Evolutionary conservation across 2,329 filamentous ascomycete species (phyloP).

Genomic region (Myriangium duriaei): DNA sequence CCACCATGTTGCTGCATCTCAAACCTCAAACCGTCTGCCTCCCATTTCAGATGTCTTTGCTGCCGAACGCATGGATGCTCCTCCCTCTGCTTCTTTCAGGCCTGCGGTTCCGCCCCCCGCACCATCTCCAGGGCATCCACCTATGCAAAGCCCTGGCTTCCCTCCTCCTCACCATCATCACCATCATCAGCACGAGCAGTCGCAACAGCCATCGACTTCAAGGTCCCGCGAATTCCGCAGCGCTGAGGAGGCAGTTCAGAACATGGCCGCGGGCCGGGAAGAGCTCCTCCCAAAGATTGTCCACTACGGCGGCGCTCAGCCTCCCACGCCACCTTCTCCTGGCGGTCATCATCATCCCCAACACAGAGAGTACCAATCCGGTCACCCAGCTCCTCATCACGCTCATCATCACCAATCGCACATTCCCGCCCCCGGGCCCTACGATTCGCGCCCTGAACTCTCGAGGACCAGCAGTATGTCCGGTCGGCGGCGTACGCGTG

Average conservation of each 20-base stretch:
- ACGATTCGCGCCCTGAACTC: slow-evolving; percentile 19
- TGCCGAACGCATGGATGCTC: slow-evolving; percentile 50
- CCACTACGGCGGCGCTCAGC: slow-evolving; percentile 88
- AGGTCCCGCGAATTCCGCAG: slow-evolving; percentile 82
- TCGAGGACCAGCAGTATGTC: slow-evolving; percentile 39
- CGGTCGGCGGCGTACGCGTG: slow-evolving; percentile 63
- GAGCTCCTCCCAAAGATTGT: slow-evolving; percentile 87
- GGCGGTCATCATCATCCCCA: slow-evolving; percentile 31
- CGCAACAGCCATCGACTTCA: slow-evolving; percentile 38
- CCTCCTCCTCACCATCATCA: slow-evolving; percentile 38
- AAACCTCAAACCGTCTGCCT: slow-evolving; percentile 83
- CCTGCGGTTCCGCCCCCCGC: slow-evolving; percentile 18
- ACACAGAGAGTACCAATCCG: slow-evolving; percentile 11
- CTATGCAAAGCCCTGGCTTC: slow-evolving; percentile 67
- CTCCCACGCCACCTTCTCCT: slow-evolving; percentile 79
- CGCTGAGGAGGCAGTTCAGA: slow-evolving; percentile 87
- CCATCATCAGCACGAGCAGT: slow-evolving; percentile 26
- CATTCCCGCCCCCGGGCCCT: slow-evolving; percentile 22
- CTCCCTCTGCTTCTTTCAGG: slow-evolving; percentile 10
- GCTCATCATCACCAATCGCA: slow-evolving; percentile 14
- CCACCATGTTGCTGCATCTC: slow-evolving; percentile 74
- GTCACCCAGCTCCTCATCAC: slow-evolving; percentile 10
- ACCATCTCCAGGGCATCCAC: slow-evolving; percentile 47
- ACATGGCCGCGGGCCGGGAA: slow-evolving; percentile 79
- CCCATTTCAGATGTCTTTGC: slow-evolving; percentile 93